Evolutionary conservation across 2,329 filamentous ascomycete species (phyloP), one percentile per base, ranked within the genome.

Genomic region (Colletotrichum sansevieriae): DNA sequence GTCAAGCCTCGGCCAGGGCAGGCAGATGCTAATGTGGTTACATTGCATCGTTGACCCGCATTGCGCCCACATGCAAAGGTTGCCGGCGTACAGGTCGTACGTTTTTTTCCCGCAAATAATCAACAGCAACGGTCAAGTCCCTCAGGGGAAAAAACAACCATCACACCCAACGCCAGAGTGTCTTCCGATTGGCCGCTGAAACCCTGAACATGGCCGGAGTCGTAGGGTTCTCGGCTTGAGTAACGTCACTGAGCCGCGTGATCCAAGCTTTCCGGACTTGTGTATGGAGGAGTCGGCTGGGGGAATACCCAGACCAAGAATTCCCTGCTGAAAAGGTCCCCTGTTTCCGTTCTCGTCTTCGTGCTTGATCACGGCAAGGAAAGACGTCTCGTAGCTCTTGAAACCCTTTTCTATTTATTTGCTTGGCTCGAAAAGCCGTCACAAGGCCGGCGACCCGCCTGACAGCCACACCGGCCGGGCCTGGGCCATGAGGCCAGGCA

Each of bases 11-110:
- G 25, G 18, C 43, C 29, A 35, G 63, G 43, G 18, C 20, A 59
- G 29, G 57, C 46, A 65, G 25, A 52, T 52, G 55, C 25, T 56
- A 46, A 39, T 37, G 55, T 61, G 62, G 66, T 69, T 69, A 59
- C 66, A 69, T 29, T 55, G 63, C 62, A 69, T 57, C 39, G 51
- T 39, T 44, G 55, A 66, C 56, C 66, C 66, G 66, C 66, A 66
- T 56, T n/a, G 41, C 43, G 25, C 55, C 55, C 47, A 58, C 39
- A 55, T 20, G 15, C 37, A 29, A 25, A 35, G n/a, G 8, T 41
- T 33, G 49, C 51, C 12, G 43, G 22, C 51, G n/a, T 18, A 35
- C 46, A 33, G 33, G 41, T 52, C 47, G 44, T 54, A 58, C 56
- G 51, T 39, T 52, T 39, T 60, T 47, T 37, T 2, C 7, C 7